A percentile compares a stretch with the other conserved stretches of the same genome.
phyloP scores from a whole-genome alignment of 1,139 yeast genomes.

The Blastobotrys buckinghamii region DNA sequence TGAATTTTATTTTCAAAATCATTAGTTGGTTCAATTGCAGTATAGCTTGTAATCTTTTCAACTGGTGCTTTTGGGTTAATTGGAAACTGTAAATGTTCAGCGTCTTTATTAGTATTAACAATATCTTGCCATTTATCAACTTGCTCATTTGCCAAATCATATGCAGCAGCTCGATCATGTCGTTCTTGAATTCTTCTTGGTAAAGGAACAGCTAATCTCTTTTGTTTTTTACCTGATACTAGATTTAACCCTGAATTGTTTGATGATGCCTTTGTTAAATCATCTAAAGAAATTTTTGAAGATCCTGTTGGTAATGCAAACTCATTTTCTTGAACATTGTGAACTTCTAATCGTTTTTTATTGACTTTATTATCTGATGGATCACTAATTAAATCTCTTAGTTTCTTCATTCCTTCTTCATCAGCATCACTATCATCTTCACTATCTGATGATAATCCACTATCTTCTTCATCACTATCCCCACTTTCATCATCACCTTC shows the following conservation, averaged over 20 bases:
- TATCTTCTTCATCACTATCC: slow-evolving; percentile 24
- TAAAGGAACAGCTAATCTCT: slow-evolving; percentile 69
- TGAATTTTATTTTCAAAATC: slow-evolving; percentile 67
- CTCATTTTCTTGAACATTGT: slow-evolving; percentile 64
- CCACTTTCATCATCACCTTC: slow-evolving; percentile 29
- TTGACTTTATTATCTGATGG: slow-evolving; percentile 4
- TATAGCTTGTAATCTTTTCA: slow-evolving; percentile 45
- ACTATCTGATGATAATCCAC: slow-evolving; percentile 25
- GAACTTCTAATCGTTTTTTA: slow-evolving; percentile 40
- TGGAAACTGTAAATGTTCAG: slow-evolving; percentile 79
- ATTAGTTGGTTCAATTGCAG: slow-evolving; percentile 44
- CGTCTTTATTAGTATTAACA: slow-evolving; percentile 70
- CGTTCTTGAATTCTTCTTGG: slow-evolving; percentile 83
- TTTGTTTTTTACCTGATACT: slow-evolving; percentile 25
- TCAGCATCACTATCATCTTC: slow-evolving; percentile 28
- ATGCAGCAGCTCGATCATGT: slow-evolving; percentile 85
- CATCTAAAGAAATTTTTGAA: slow-evolving; percentile 58
- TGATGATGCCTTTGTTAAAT: slow-evolving; percentile 62
- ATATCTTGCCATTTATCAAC: slow-evolving; percentile 85
- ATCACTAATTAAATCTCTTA: slow-evolving; percentile 20
- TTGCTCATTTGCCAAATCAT: slow-evolving; percentile 79
- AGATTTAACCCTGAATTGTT: slow-evolving; percentile 30
- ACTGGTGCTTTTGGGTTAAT: slow-evolving; percentile 45
- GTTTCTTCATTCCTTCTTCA: slow-evolving; percentile 21
- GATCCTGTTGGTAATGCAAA: slow-evolving; percentile 58